A percentile compares a stretch with the other conserved stretches of the same genome.
Evolutionary conservation across 305 asterid species (phyloP).

Genomic region (Fraxinus sp.): DNA sequence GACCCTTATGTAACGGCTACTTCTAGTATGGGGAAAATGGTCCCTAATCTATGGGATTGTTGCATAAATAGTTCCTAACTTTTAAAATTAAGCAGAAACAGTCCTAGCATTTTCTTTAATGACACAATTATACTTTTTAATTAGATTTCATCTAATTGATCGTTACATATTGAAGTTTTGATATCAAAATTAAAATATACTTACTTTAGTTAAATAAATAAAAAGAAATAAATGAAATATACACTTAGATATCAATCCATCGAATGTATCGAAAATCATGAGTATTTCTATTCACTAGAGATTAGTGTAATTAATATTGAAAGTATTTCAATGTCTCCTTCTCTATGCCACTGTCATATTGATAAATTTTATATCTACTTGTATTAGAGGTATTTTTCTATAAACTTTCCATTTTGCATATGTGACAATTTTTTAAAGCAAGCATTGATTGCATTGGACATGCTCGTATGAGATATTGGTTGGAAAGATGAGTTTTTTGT

Average conservation of each 20-base stretch:
- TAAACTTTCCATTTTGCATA: too few species aligned
- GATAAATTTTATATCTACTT: not conserved
- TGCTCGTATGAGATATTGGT: too few species aligned
- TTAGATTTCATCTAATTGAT: not conserved
- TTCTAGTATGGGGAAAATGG: not conserved
- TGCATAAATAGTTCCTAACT: not conserved
- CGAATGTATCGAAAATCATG: not conserved
- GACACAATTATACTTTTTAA: not conserved
- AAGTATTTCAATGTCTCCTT: not conserved
- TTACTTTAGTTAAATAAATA: too few species aligned
- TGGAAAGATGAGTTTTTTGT: too few species aligned
- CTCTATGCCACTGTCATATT: not conserved
- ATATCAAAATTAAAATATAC: too few species aligned
- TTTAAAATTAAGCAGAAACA: not conserved
- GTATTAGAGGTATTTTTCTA: not conserved
- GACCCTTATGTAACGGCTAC: constrained; percentile 31
- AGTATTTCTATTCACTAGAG: not conserved
- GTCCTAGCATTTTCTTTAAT: not conserved
- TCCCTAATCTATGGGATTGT: not conserved
- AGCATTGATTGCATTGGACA: not conserved
- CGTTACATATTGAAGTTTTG: too few species aligned
- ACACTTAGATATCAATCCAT: not conserved
- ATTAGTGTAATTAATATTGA: too few species aligned
- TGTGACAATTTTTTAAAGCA: not conserved
- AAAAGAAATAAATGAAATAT: too few species aligned